Evolutionary conservation across 345 rosid species (phyloP).

Genomic region (Hibiscus tridactylites): DNA sequence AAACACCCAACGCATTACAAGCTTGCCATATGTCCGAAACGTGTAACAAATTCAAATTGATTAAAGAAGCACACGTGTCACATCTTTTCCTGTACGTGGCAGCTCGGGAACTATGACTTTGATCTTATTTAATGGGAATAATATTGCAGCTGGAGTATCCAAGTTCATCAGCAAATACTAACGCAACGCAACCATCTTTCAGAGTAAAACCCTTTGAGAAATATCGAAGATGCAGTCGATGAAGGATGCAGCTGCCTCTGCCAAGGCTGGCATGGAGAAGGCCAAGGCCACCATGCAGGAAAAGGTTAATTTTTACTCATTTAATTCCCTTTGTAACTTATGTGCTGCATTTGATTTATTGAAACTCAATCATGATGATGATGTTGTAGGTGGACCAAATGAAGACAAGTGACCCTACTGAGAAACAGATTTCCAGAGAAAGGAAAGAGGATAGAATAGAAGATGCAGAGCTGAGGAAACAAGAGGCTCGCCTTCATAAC

Average conservation of each 20-base stretch:
- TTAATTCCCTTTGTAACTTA: not conserved
- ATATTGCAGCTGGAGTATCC: not conserved
- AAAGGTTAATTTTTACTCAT: conserved; percentile 32
- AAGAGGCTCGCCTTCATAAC: conserved; percentile 39
- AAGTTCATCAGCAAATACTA: not conserved
- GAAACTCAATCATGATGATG: not conserved
- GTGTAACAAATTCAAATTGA: not conserved
- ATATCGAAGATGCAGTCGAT: conserved; percentile 32
- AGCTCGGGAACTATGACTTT: not conserved
- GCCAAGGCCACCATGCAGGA: conserved; percentile 58
- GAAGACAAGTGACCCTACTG: conserved; percentile 41
- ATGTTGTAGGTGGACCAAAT: conserved; percentile 39
- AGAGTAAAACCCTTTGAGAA: not conserved
- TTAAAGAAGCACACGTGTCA: not conserved
- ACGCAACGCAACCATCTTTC: not conserved
- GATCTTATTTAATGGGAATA: not conserved
- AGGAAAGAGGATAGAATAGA: conserved; percentile 43
- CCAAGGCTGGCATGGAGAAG: conserved; percentile 75
- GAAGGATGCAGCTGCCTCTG: conserved; percentile 71
- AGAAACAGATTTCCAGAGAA: conserved; percentile 55
- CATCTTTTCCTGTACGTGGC: not conserved
- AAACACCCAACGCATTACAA: not conserved
- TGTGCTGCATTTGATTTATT: not conserved
- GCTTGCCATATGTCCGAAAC: not conserved
- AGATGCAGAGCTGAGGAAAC: conserved; percentile 43